These are phyloP conservation scores for Citrus unshiu DNA, from an alignment of 345 rosid genomes.

Conservation along the genomic window DNA sequence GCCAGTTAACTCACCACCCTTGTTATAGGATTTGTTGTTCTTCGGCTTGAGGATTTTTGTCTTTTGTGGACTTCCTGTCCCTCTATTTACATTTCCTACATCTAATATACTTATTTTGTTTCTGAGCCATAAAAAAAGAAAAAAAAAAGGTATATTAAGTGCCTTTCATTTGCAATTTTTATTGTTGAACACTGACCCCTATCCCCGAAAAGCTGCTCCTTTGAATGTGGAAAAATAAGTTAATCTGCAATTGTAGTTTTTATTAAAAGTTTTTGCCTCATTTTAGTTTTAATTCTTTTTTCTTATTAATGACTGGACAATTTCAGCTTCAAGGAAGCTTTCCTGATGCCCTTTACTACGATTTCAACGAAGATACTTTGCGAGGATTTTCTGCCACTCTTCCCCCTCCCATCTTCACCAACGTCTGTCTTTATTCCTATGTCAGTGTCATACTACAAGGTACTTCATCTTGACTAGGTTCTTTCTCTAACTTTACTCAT, in stretches of 20 bases:
- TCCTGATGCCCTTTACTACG: slow-evolving; percentile 74
- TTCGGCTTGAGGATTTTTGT: no score
- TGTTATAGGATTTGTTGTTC: no score
- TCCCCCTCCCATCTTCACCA: slow-evolving; percentile 50
- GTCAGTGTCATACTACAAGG: slow-evolving; percentile 82
- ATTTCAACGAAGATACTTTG: slow-evolving; percentile 67
- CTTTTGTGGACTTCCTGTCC: no score
- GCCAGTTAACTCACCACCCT: no score
- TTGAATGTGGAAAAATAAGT: not conserved
- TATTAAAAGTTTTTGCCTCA: not conserved
- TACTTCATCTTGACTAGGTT: slow-evolving; percentile 15
- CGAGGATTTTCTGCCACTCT: slow-evolving; percentile 56
- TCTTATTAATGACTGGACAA: slow-evolving; percentile 9
- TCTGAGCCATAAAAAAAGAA: no score
- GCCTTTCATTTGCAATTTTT: not conserved
- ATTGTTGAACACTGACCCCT: not conserved
- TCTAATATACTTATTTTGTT: no score
- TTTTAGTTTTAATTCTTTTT: slow-evolving; percentile 2
- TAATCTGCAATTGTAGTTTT: not conserved
- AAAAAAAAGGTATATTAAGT: no score
- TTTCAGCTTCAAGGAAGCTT: slow-evolving; percentile 80
- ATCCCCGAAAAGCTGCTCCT: not conserved
- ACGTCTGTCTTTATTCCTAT: slow-evolving; percentile 41
- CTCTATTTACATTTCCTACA: no score
- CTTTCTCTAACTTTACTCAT: not conserved